Evolutionary conservation across 2,329 filamentous ascomycete genomes (phyloP).

Genomic region (Colletotrichum musae): DNA sequence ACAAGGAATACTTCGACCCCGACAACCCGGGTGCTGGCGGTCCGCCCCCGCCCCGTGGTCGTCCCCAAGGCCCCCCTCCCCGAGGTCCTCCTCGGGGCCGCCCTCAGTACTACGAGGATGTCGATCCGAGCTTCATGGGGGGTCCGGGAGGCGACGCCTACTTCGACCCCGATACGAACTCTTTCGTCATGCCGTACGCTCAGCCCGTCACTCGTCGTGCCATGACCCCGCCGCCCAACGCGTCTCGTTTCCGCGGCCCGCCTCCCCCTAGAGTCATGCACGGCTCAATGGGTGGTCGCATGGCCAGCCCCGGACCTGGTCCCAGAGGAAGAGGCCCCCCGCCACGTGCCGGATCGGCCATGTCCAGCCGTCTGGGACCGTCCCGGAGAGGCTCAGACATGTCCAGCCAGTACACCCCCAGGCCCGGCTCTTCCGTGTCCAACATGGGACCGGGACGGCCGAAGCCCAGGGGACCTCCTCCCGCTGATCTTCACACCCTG

Average conservation of each 20-base stretch:
- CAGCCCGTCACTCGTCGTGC: constrained; percentile 89
- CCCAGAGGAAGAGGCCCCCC: constrained; percentile 58
- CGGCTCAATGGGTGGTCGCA: constrained; percentile 61
- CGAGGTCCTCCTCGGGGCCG: constrained; percentile 41
- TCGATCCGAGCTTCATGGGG: constrained; percentile 78
- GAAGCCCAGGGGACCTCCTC: constrained; percentile 75
- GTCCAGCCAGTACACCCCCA: constrained; percentile 59
- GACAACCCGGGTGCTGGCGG: constrained; percentile 69
- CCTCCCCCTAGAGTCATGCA: constrained; percentile 58
- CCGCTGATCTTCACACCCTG: constrained; percentile 79
- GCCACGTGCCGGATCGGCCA: constrained; percentile 65
- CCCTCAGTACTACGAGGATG: constrained; percentile 79
- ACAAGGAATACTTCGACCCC: constrained; percentile 96
- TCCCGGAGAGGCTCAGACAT: constrained; percentile 52
- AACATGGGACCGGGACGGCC: constrained; percentile 51
- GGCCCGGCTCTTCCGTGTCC: constrained; percentile 77
- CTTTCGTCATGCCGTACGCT: constrained; percentile 86
- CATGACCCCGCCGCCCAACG: constrained; percentile 91
- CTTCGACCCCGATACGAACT: constrained; percentile 76
- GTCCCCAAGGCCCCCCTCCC: constrained; percentile 22
- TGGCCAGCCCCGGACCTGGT: constrained; percentile 61
- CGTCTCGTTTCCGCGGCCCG: constrained; percentile 60
- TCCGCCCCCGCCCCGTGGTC: constrained; percentile 24
- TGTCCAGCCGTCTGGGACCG: constrained; percentile 48
- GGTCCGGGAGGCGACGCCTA: constrained; percentile 64